Evolutionary conservation across 495 filamentous ascomycete species (phyloP).

Genomic region (Podospora tetraspora): DNA sequence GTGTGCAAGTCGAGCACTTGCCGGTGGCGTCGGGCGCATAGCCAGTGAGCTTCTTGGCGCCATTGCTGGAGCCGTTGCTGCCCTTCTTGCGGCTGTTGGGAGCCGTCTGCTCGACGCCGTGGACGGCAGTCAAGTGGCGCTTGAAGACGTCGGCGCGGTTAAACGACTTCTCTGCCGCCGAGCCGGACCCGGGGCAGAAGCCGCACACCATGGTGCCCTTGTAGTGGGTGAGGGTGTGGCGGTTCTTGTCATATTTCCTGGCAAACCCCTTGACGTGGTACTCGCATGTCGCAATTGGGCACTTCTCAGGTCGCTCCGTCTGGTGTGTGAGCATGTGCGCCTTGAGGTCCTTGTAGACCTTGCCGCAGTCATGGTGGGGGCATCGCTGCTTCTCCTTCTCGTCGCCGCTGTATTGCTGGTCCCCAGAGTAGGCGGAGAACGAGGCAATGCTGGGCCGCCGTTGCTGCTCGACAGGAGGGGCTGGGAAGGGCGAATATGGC

Average conservation of each 20-base stretch:
- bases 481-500: slow-evolving; percentile 71
- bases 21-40: slow-evolving; percentile 74
- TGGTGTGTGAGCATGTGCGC: slow-evolving; percentile 97
- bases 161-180: slow-evolving; percentile 94
- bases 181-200: slow-evolving; percentile 92
- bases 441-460: slow-evolving; percentile 29
- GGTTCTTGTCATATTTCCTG: slow-evolving; percentile 97
- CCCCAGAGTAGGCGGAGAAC: slow-evolving; percentile 31
- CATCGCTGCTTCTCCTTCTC: slow-evolving; percentile 67
- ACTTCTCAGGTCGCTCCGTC: slow-evolving; percentile 91
- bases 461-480: slow-evolving; percentile 41
- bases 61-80: slow-evolving; percentile 25
- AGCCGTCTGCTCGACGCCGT: slow-evolving; percentile 92
- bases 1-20: slow-evolving; percentile 93
- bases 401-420: slow-evolving; percentile 55
- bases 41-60: slow-evolving; percentile 52
- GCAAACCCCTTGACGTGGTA: slow-evolving; percentile 97
- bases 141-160: slow-evolving; percentile 99
- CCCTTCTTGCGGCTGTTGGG: slow-evolving; percentile 91
- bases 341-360: slow-evolving; percentile 86
- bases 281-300: slow-evolving; percentile 89
- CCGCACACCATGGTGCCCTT: slow-evolving; percentile 99
- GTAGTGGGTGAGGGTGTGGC: slow-evolving; percentile 96
- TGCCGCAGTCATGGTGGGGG: slow-evolving; percentile 78
- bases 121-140: slow-evolving; percentile 88